Base-by-base conservation (phyloP, 352 stramenopile genomes). In the Plasmopara muralis region DNA sequence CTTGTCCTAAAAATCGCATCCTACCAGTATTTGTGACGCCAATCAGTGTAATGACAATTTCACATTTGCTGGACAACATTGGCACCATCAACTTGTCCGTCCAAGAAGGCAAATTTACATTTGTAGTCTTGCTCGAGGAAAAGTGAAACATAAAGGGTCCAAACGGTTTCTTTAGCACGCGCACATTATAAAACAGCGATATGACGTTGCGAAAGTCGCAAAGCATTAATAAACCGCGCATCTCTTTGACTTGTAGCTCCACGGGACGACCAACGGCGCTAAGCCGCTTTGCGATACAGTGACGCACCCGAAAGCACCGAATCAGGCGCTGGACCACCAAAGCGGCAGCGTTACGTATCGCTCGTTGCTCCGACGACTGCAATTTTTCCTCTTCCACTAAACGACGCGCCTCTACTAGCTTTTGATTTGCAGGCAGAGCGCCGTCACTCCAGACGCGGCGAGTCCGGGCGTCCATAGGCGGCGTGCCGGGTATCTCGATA, bases 101-200 rank as follows among this genome's bases (percentile, higher is more conserved):
- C 62, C 78, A 92, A 10, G 55, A 73, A 5, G 77, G 77, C 10
- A 74, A 45, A 35, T 86, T 70, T 30, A 87, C 64, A 43, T 84
- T 81, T 9, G 62, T 71, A 51, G 73, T 68, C 45, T 75, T 76
- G 14, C 47, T 50, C 2, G 82, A 85, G 35, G 72, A 71, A 63
- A 89, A 92, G 62, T 92, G 74, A 53, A 89, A 92, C 82, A 92
- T 92, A 68, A 90, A 90, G 34, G 82, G 82, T 0, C 82, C 82
- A 45, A 89, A 92, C 9, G 82, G 82, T 34, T 88, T 86, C 66
- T 89, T 89, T n/a, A 92, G 71, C 51, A 92, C 75, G 44, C 78
- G 79, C 4, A 92, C 73, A 47, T 85, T 88, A 66, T 75, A 92
- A 47, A 77, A 86, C 8, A 89, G 47, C 6, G 73, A 76, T 16